A percentile compares a stretch with the other conserved stretches of the same genome.
Evolutionary conservation across 2,329 filamentous ascomycete species (phyloP).

Genomic region (Rugonectria rugulosa): DNA sequence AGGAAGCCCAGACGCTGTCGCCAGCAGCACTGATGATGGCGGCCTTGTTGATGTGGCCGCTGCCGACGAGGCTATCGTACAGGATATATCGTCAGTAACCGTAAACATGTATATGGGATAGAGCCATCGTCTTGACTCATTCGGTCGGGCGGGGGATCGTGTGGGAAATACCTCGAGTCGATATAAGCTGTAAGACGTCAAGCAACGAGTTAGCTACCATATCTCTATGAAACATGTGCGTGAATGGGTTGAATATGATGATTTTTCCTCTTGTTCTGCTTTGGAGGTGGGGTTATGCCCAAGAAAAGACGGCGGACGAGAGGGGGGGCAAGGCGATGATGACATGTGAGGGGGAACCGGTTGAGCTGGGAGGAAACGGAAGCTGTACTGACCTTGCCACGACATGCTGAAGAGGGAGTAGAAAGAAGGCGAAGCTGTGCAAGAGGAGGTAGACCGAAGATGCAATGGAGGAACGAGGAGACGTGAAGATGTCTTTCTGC

Average conservation of each 20-base stretch:
- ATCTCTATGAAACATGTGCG: conserved; percentile 9
- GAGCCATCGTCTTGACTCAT: not conserved
- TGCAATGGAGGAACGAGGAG: not conserved
- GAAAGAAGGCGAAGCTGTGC: conserved; percentile 17
- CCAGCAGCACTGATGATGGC: conserved; percentile 84
- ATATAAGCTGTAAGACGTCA: conserved; percentile 53
- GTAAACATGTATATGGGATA: not conserved
- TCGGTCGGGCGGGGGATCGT: conserved; percentile 5
- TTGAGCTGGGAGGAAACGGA: conserved; percentile 18
- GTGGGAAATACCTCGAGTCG: conserved; percentile 55
- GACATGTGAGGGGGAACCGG: conserved; percentile 25
- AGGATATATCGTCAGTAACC: conserved; percentile 35
- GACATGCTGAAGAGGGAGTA: conserved; percentile 66
- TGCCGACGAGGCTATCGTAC: conserved; percentile 74
- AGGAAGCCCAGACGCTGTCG: conserved; percentile 80
- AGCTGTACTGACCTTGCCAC: conserved; percentile 70
- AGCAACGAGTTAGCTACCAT: conserved; percentile 22
- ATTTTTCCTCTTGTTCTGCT: conserved; percentile 5
- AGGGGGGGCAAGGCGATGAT: conserved; percentile 19
- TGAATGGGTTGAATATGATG: not conserved
- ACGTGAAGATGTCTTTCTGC: not conserved
- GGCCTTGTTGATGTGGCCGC: conserved; percentile 81
- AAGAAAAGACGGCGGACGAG: conserved; percentile 29
- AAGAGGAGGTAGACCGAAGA: conserved; percentile 9
- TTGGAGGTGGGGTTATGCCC: conserved; percentile 38